phyloP scores from a whole-genome alignment of 1,284 basidiomycete genomes.

The Coniophora puteana region DNA sequence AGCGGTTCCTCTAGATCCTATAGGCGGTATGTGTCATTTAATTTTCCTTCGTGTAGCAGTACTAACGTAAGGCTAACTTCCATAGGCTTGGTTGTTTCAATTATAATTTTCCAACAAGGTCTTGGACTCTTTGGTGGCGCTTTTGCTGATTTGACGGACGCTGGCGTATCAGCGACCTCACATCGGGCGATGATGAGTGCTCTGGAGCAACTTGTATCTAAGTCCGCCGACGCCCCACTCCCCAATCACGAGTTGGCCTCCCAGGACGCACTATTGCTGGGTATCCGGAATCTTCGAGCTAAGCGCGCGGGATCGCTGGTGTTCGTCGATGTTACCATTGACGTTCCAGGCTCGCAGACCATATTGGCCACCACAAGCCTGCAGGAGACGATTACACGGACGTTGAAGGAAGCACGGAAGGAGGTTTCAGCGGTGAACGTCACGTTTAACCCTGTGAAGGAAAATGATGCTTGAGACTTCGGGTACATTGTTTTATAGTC shows the following conservation, averaged over 20 bases:
- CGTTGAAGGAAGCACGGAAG: slow-evolving; percentile 58
- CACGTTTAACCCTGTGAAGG: slow-evolving; percentile 53
- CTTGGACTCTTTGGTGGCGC: slow-evolving; percentile 67
- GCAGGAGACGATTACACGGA: slow-evolving; percentile 59
- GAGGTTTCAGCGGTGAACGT: slow-evolving; percentile 82
- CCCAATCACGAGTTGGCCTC: slow-evolving; percentile 6
- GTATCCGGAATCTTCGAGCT: slow-evolving; percentile 66
- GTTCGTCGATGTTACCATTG: slow-evolving; percentile 71
- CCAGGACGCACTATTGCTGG: slow-evolving; percentile 35
- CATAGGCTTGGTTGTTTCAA: slow-evolving; percentile 79
- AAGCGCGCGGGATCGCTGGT: slow-evolving; percentile 75
- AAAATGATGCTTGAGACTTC: neutral
- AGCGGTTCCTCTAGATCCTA: slow-evolving; percentile 87
- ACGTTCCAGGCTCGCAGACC: slow-evolving; percentile 59
- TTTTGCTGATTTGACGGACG: slow-evolving; percentile 83
- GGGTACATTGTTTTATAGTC: neutral
- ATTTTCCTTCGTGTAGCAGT: neutral
- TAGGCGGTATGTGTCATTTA: slow-evolving; percentile 67
- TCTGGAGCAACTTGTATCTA: slow-evolving; percentile 51
- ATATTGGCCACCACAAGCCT: slow-evolving; percentile 56
- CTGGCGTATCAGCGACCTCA: slow-evolving; percentile 65
- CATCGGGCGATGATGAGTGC: slow-evolving; percentile 48
- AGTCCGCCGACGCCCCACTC: slow-evolving; percentile 12
- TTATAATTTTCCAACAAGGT: slow-evolving; percentile 90
- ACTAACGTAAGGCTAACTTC: slow-evolving; percentile 9